Percentiles rank a stretch among this genome's conserved stretches.
Conservation (phyloP, 2,329 filamentous ascomycete genomes). For the Fusarium solani-melongenae region DNA sequence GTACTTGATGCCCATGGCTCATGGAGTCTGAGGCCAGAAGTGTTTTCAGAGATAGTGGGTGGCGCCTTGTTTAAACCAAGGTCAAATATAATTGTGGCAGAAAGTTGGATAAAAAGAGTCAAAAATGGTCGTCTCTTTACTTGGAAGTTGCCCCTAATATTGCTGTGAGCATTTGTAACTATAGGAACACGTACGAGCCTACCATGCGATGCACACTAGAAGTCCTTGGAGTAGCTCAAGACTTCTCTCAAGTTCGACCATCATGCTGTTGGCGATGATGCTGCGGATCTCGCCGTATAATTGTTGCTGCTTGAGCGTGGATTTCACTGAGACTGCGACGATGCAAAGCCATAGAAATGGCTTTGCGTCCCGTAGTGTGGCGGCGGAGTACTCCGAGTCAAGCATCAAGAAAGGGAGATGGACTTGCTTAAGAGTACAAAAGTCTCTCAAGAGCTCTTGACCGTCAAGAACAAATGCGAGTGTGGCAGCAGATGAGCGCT, state of each 20-base stretch:
- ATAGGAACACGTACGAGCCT: not conserved
- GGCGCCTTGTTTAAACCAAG: not conserved
- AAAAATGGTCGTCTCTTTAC: not conserved
- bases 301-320: not conserved
- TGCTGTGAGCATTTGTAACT: not conserved
- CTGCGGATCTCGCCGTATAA: not conserved
- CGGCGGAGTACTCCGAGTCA: not conserved
- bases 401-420: not conserved
- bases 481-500: not conserved
- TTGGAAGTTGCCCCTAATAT: not conserved
- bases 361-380: not conserved
- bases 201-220: not conserved
- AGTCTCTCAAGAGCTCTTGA: not conserved
- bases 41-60: not conserved
- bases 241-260: not conserved
- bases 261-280: not conserved
- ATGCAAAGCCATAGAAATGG: not conserved
- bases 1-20: not conserved
- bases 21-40: not conserved
- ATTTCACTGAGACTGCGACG: not conserved
- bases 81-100: not conserved
- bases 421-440: not conserved
- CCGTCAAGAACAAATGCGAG: not conserved
- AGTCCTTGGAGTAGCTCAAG: not conserved
- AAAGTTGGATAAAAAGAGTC: not conserved